Base-by-base conservation (phyloP, 176 grass and related monocot species). In the Carex parvula region DNA sequence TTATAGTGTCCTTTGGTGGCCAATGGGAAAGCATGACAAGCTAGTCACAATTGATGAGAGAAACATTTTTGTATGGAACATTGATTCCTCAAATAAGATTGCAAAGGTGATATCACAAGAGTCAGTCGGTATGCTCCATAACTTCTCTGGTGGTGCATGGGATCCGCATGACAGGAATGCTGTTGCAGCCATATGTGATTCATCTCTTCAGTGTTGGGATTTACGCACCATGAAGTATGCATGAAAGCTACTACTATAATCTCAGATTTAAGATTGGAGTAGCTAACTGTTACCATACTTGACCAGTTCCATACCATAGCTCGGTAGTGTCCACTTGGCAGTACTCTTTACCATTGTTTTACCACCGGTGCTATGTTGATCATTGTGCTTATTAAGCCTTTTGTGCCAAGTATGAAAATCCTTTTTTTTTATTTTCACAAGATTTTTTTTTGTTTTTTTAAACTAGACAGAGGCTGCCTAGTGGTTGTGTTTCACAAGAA, bases 201-300 rank as follows among this genome's bases (percentile, higher is more conserved):
- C 93, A 2, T 93, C 93, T 73, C 85, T 99, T 81, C 91, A 90
- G 55, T 95, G 84, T 85, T 99, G 96, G 93, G 96, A 99, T 94
- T 87, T 99, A 17, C 92, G 96, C 41, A 89, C 96, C 71, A 95
- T 99, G 96, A 90, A 93, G 96, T 95, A 91, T 78, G 26, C 56
- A 78, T 17, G 4, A 77, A 53, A 78, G 0, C 24, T 57, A 30
- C 14, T 32, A 15, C 16, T 78, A 52, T 78, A 16, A 56, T 52
- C 53, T 78, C 52, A 57, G 50, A 78, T 22, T 55, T 78, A 78
- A 32, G 24, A 78, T 78, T 78, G 52, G 14, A 78, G 50, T 32
- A 57, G 56, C 15, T 78, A 78, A 78, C 10, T 71, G 68, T 71
- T 46, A 46, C 37, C 18, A 46, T 20, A 46, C 6, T 17, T 71